Percentiles rank a stretch among this genome's conserved stretches.
phyloP scores from a whole-genome alignment of 768 basidiomycete genomes.

The Polyporus arcularius region DNA sequence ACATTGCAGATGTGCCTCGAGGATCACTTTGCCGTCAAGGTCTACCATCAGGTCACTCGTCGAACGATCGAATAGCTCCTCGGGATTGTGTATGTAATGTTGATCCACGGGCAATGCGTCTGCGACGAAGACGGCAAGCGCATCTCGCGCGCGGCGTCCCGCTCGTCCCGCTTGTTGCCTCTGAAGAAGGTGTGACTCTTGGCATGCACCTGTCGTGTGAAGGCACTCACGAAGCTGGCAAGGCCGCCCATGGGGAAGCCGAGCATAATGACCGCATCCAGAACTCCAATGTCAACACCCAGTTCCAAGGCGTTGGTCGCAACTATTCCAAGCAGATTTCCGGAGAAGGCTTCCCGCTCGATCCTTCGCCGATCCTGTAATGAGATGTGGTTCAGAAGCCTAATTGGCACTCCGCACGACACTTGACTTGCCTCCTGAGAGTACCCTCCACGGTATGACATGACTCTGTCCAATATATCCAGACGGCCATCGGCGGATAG shows the following conservation, averaged over 20 bases:
- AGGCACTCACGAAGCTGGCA: constrained; percentile 70
- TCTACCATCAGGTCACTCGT: constrained; percentile 70
- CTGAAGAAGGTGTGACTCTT: constrained; percentile 37
- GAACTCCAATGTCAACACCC: constrained; percentile 86
- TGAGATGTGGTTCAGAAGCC: constrained; percentile 1
- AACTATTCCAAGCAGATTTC: constrained; percentile 79
- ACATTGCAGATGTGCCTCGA: constrained; percentile 88
- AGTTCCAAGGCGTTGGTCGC: constrained; percentile 91
- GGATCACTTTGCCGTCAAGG: constrained; percentile 67
- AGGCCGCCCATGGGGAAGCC: constrained; percentile 75
- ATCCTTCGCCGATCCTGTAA: constrained; percentile 77
- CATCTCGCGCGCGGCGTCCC: constrained; percentile 78
- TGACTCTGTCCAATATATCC: constrained; percentile 76
- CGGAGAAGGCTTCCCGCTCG: constrained; percentile 85
- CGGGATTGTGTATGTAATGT: constrained; percentile 69
- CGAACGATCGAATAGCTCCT: constrained; percentile 65
- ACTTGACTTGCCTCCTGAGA: constrained; percentile 55
- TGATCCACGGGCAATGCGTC: constrained; percentile 71
- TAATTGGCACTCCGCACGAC: background rate
- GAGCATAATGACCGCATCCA: constrained; percentile 88
- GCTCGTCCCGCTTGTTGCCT: constrained; percentile 89
- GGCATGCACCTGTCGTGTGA: background rate
- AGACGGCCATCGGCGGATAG: constrained; percentile 72
- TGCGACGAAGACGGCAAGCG: constrained; percentile 72
- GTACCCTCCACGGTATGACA: constrained; percentile 87